These are phyloP conservation scores for Vitis cinerea DNA, from an alignment of 164 flowering plant genomes.

Conservation along the genomic window DNA sequence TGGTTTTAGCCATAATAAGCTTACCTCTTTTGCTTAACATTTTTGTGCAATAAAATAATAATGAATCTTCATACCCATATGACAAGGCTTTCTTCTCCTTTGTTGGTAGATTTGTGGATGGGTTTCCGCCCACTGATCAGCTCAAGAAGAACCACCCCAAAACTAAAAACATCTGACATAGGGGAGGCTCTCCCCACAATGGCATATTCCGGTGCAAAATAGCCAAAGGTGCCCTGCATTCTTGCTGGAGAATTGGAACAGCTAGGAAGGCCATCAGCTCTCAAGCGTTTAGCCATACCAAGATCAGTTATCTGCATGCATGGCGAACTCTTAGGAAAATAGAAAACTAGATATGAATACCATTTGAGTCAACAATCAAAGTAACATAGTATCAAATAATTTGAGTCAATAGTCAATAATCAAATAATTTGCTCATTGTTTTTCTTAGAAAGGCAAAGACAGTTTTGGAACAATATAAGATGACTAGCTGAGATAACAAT, in stretches of 20 bases:
- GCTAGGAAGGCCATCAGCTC: slow-evolving; percentile 72
- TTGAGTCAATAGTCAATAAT: too few species aligned
- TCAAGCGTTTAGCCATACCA: slow-evolving; percentile 87
- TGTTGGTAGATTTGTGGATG: slow-evolving; percentile 52
- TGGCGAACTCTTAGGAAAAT: background rate
- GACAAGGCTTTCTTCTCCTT: slow-evolving; percentile 90
- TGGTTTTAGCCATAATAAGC: too few species aligned
- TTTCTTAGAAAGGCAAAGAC: background rate
- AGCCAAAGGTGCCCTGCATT: slow-evolving; percentile 97
- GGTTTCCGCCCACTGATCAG: slow-evolving; percentile 86
- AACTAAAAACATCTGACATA: slow-evolving; percentile 96
- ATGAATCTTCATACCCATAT: slow-evolving; percentile 65
- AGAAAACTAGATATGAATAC: background rate
- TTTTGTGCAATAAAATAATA: background rate
- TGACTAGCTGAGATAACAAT: background rate
- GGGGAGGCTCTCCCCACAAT: slow-evolving; percentile 82
- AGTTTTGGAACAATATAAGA: background rate
- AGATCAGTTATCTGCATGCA: slow-evolving; percentile 88
- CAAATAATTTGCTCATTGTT: background rate
- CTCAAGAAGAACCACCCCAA: slow-evolving; percentile 97
- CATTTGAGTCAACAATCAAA: background rate
- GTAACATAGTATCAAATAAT: background rate
- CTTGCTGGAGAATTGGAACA: slow-evolving; percentile 87
- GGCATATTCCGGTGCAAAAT: slow-evolving; percentile 98
- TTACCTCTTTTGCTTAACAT: too few species aligned